Evolutionary conservation across 1,139 yeast genomes (phyloP), one percentile per base, ranked within the genome.

Genomic region (Magnusiomyces tetraspermus): DNA sequence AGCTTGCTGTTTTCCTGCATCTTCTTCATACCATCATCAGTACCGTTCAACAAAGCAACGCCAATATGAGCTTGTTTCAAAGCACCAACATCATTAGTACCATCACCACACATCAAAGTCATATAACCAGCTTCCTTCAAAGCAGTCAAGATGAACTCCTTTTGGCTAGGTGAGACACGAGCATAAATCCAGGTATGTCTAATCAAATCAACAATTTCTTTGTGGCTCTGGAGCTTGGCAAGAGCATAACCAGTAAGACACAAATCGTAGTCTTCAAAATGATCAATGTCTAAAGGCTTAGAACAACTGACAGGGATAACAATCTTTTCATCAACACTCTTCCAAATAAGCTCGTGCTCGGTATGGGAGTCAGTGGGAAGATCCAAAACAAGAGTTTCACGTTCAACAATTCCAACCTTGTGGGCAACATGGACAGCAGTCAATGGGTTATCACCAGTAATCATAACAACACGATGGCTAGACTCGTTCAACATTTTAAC

Each of bases 51-150:
- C 61, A 92, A 75, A 17, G 99, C 99, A 66, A 92, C 90, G 74
- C 98, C 98, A 66, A 92, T 84, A 65, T 92, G 96, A 8, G 99
- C 97, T 73, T 92, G 97, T 70, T 92, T 94, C 71, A 92, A 79
- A 52, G 99, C 99, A 70, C 99, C 99, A 53, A 92, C 98, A 75
- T 92, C 99, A 68, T 92, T 92, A 36, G 99, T 92, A 72, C 99
- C 99, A 72, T 92, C 99, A 76, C 99, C 99, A 73, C 98, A 92
- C 99, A 92, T 92, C 63, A 94, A 78, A 36, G 98, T 92, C 64
- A 80, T 85, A 71, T 90, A 92, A 36, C 97, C 97, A 67, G 89
- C 80, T 55, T 82, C 84, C 69, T 92, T 92, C 67, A 88, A 78
- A 45, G 88, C 79, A 58, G 83, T 85, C 64, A 94, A 76, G 62